Evolutionary conservation across 2,329 filamentous ascomycete genomes (phyloP).

Genomic region (Colletotrichum camelliae): DNA sequence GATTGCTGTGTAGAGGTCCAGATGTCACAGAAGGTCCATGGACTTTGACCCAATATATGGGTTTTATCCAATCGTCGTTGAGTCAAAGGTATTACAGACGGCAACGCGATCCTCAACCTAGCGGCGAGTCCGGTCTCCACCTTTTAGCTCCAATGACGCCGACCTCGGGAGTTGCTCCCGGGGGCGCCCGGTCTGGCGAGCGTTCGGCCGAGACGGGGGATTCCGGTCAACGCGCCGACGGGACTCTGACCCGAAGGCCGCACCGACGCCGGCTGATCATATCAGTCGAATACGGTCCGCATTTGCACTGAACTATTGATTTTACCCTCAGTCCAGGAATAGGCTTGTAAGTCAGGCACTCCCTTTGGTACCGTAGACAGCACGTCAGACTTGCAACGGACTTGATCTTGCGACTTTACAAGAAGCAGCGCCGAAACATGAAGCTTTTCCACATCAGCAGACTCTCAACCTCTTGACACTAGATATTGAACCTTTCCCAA

Average conservation of each 20-base stretch:
- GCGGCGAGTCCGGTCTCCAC: neutral
- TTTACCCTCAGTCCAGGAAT: neutral
- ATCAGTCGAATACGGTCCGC: neutral
- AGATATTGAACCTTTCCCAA: neutral
- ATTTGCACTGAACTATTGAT: neutral
- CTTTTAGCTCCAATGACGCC: neutral
- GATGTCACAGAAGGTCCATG: neutral
- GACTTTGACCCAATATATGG: neutral
- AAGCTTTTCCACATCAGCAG: neutral
- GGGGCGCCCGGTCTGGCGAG: neutral
- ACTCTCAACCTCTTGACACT: neutral
- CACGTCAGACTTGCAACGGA: neutral
- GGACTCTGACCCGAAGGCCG: neutral
- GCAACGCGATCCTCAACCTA: neutral
- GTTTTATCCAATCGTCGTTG: neutral
- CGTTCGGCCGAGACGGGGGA: neutral
- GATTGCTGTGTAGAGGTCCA: neutral
- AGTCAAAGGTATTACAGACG: neutral
- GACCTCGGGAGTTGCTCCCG: constrained; percentile 3
- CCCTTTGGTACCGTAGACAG: neutral
- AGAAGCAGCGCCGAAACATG: neutral
- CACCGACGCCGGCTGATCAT: neutral
- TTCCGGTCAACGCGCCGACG: neutral
- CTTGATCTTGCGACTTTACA: neutral
- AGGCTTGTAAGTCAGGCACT: neutral